These are phyloP conservation scores for Monosporozyma aquatica DNA, from an alignment of 805 yeast genomes.

Conservation along the genomic window DNA sequence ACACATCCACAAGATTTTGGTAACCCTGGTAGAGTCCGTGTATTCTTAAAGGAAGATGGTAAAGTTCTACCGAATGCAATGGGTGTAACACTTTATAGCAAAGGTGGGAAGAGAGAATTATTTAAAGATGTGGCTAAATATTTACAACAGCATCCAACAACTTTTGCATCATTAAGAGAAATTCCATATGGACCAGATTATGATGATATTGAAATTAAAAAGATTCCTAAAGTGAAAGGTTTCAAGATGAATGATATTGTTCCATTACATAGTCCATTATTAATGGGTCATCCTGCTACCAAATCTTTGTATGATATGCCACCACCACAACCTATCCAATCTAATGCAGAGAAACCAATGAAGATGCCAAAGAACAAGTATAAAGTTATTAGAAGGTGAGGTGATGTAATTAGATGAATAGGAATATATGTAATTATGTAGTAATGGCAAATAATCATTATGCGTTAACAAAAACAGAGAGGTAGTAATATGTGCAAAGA, in stretches of 20 bases:
- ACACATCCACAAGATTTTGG: conserved; percentile 95
- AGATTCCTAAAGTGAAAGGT: conserved; percentile 74
- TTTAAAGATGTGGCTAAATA: conserved; percentile 52
- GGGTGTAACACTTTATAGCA: conserved; percentile 7
- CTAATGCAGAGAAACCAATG: conserved; percentile 18
- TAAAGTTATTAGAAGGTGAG: conserved; percentile 28
- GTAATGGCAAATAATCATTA: too few relatives aligned
- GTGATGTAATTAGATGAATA: not conserved
- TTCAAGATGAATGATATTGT: conserved; percentile 78
- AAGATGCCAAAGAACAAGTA: conserved; percentile 27
- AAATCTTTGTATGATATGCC: conserved; percentile 52
- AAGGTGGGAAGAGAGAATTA: conserved; percentile 54
- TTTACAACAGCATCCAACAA: conserved; percentile 60
- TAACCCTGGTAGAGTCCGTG: conserved; percentile 91
- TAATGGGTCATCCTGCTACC: conserved; percentile 78
- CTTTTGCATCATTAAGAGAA: conserved; percentile 50
- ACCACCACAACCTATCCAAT: conserved; percentile 35
- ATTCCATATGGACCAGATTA: conserved; percentile 60
- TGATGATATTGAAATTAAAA: conserved; percentile 43
- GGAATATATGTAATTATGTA: too few relatives aligned
- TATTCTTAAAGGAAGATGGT: conserved; percentile 50
- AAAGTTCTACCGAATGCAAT: conserved; percentile 25
- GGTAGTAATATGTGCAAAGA: too few relatives aligned
- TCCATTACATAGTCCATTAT: conserved; percentile 75
- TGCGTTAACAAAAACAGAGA: too few relatives aligned